These are phyloP conservation scores for Grigorovia transvaalensis DNA, from an alignment of 805 yeast species.

Conservation along the genomic window DNA sequence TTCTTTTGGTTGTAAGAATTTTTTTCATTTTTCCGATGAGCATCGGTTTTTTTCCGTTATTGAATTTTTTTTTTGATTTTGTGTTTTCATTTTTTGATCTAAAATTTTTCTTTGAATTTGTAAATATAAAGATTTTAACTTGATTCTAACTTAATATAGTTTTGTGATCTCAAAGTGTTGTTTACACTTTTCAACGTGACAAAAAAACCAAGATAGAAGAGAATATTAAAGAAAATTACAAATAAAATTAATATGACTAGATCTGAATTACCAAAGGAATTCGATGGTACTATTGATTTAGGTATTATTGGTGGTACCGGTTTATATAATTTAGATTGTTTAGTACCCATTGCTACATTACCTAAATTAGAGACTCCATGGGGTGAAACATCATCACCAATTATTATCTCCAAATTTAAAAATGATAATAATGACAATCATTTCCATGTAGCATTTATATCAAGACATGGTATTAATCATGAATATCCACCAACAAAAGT, in stretches of 20 bases:
- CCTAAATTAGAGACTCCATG: constrained; percentile 80
- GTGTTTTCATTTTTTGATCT: background rate
- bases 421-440: constrained; percentile 33
- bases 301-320: constrained; percentile 98
- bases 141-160: background rate
- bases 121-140: background rate
- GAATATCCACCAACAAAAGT: constrained; percentile 85
- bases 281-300: constrained; percentile 41
- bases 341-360: constrained; percentile 76
- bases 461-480: constrained; percentile 90
- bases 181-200: background rate
- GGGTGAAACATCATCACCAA: constrained; percentile 93
- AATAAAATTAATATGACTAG: constrained; percentile 12
- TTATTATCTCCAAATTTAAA: constrained; percentile 72
- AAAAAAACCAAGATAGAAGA: background rate
- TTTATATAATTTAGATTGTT: constrained; percentile 72
- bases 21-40: background rate
- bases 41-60: background rate
- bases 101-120: background rate
- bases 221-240: too few species aligned
- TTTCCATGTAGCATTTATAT: constrained; percentile 83
- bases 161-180: background rate
- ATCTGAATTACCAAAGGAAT: constrained; percentile 16
- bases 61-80: too few species aligned
- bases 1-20: too few species aligned